Evolutionary conservation across 164 flowering plant genomes (phyloP).

Genomic region (Umbilicus rupestris): DNA sequence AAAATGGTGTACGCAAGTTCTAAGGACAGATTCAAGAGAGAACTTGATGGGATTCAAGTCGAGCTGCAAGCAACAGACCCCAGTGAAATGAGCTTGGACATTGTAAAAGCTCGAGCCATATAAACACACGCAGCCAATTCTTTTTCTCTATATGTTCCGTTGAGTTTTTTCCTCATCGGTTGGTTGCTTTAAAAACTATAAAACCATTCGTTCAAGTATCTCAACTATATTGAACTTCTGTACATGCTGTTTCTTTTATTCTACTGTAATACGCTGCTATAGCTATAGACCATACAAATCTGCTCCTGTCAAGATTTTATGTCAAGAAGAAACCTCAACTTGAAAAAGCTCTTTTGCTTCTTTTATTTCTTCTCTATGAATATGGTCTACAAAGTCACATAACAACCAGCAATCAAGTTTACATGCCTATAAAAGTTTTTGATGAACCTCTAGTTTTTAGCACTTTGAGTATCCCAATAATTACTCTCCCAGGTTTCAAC

Average conservation of each 20-base stretch:
- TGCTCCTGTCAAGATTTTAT: background rate
- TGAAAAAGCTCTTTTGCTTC: background rate
- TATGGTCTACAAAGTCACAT: background rate
- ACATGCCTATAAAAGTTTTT: background rate
- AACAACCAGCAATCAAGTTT: background rate
- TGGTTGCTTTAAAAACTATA: background rate
- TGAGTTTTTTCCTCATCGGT: background rate
- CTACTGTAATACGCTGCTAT: background rate
- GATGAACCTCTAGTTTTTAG: slow-evolving; percentile 5
- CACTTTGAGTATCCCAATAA: background rate
- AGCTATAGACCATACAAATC: background rate
- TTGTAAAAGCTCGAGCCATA: slow-evolving; percentile 19
- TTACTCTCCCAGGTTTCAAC: slow-evolving; percentile 11
- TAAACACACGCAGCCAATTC: slow-evolving; percentile 3
- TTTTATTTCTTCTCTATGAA: background rate
- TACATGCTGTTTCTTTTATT: background rate
- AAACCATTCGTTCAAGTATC: background rate
- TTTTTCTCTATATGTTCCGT: background rate
- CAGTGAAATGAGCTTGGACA: slow-evolving; percentile 34
- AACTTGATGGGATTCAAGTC: slow-evolving; percentile 34
- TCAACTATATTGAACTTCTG: background rate
- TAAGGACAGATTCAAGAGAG: slow-evolving; percentile 36
- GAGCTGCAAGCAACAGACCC: slow-evolving; percentile 37
- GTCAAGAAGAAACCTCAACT: background rate
- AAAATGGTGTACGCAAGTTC: slow-evolving; percentile 25